phyloP scores from a whole-genome alignment of 2,329 filamentous ascomycete species.

The Aspergillus viridinutans region DNA sequence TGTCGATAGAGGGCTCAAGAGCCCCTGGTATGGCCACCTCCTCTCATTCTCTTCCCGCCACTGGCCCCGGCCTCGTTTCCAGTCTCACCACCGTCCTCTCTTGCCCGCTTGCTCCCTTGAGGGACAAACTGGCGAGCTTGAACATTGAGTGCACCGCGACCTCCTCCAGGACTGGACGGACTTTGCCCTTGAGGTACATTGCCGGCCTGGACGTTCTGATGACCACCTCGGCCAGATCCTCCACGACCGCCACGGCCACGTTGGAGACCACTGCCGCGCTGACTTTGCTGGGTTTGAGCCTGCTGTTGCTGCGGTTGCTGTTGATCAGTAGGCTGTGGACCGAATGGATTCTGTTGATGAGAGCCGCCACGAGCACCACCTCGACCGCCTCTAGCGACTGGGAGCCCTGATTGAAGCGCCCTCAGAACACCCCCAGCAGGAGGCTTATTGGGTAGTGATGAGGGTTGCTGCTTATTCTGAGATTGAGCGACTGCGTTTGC shows the following conservation, averaged over 20 bases:
- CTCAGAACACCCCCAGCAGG: constrained; percentile 37
- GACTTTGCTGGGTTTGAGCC: constrained; percentile 22
- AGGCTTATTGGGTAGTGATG: constrained; percentile 30
- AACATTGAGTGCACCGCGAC: constrained; percentile 45
- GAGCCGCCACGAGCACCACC: constrained; percentile 37
- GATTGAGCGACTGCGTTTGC: constrained; percentile 26
- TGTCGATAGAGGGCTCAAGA: constrained; percentile 11
- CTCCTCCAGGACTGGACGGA: constrained; percentile 26
- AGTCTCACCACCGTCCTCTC: constrained; percentile 47
- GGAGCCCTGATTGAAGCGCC: constrained; percentile 43
- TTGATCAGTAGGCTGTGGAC: constrained; percentile 18
- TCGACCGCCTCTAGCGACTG: constrained; percentile 41
- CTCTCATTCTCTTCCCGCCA: constrained; percentile 47
- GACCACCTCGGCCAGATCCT: constrained; percentile 32
- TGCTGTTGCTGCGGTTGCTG: constrained; percentile 25
- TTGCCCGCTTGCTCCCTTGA: constrained; percentile 52
- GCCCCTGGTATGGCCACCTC: constrained; percentile 35
- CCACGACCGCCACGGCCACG: constrained; percentile 46
- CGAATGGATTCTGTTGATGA: constrained; percentile 29
- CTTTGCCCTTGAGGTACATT: constrained; percentile 25
- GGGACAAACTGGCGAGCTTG: constrained; percentile 54
- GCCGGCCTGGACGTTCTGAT: constrained; percentile 41
- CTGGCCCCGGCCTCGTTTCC: constrained; percentile 33
- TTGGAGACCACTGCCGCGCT: constrained; percentile 36
- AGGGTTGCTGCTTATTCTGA: constrained; percentile 22